A percentile compares a stretch with the other conserved stretches of the same genome.
These are phyloP conservation scores for Cladosporium oxysporum DNA, from an alignment of 2,329 filamentous ascomycete species.

Conservation along the genomic window DNA sequence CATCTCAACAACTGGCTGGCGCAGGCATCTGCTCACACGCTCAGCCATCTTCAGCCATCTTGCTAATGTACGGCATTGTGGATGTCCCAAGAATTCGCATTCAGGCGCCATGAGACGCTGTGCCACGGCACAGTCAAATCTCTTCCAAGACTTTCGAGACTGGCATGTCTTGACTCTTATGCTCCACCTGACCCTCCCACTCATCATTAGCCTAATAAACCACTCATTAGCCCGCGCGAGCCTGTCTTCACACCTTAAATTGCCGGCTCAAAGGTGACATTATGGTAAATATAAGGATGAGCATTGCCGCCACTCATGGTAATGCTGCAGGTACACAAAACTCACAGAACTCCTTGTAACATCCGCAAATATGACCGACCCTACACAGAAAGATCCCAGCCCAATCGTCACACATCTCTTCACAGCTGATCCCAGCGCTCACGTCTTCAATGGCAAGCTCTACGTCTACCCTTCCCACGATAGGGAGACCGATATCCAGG, in stretches of 20 bases:
- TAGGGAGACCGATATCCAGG: conserved; percentile 69
- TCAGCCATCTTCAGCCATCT: not conserved
- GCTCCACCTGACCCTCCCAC: conserved; percentile 5
- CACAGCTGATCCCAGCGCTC: conserved; percentile 78
- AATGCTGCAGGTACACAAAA: not conserved
- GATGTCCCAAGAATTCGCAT: not conserved
- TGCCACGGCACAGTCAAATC: not conserved
- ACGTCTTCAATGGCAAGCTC: conserved; percentile 73
- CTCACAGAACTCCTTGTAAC: not conserved
- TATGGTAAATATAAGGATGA: conserved; percentile 7
- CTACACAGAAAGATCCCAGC: conserved; percentile 53
- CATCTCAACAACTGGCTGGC: not conserved
- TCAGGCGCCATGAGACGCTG: conserved; percentile 4
- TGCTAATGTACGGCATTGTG: not conserved
- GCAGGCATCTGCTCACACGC: not conserved
- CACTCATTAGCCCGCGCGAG: not conserved
- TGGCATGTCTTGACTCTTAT: conserved; percentile 8
- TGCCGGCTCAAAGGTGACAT: conserved; percentile 9
- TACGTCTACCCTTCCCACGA: conserved; percentile 84
- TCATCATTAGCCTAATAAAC: conserved; percentile 15
- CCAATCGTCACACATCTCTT: conserved; percentile 74
- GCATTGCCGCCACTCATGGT: not conserved
- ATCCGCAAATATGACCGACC: conserved; percentile 33
- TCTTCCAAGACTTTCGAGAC: conserved; percentile 5
- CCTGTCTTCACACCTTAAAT: conserved; percentile 1